phyloP scores from a whole-genome alignment of 345 rosid genomes.

The Arabis alpina region DNA sequence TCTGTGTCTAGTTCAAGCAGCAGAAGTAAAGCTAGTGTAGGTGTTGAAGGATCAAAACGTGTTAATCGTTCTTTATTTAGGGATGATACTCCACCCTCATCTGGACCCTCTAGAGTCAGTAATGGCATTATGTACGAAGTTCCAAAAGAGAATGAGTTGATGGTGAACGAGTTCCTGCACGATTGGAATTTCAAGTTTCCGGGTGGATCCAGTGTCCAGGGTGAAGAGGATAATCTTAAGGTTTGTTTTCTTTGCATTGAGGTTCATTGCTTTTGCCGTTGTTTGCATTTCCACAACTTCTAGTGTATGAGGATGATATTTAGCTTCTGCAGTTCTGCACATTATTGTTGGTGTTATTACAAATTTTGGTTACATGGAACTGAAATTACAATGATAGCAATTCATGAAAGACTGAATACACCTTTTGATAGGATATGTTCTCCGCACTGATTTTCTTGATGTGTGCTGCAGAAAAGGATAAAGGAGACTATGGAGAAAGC shows the following conservation, averaged over 20 bases:
- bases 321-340: too few species aligned
- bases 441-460: conserved; percentile 14
- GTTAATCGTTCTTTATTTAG: conserved; percentile 74
- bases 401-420: not conserved
- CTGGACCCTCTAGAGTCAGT: conserved; percentile 45
- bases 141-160: conserved; percentile 73
- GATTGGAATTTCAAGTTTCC: conserved; percentile 49
- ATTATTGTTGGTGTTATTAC: too few species aligned
- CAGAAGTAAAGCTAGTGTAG: conserved; percentile 34
- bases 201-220: conserved; percentile 45
- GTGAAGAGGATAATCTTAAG: conserved; percentile 57
- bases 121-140: conserved; percentile 39
- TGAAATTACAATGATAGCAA: not conserved
- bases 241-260: conserved; percentile 50
- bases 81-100: conserved; percentile 48
- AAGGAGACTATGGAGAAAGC: conserved; percentile 83
- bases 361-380: too few species aligned
- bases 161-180: conserved; percentile 79
- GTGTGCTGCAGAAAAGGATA: conserved; percentile 61
- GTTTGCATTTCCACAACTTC: not conserved
- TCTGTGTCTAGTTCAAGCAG: conserved; percentile 42
- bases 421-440: not conserved
- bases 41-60: conserved; percentile 53
- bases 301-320: too few species aligned
- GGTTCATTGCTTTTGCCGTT: not conserved